Evolutionary conservation across 345 rosid species (phyloP), one percentile per base, ranked within the genome.

Genomic region (Geranium brycei): DNA sequence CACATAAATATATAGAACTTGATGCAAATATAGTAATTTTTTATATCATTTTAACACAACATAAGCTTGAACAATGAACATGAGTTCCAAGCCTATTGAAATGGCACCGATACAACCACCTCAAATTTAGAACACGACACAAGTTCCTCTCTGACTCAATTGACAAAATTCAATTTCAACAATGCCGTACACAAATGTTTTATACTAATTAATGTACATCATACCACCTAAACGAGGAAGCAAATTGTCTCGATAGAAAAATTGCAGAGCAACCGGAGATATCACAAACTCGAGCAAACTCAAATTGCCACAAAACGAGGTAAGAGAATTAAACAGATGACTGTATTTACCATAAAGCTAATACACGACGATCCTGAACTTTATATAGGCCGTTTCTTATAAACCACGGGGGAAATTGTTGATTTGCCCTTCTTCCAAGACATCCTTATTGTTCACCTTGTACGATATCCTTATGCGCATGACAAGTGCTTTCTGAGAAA

Each of bases 391-490:
- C 47, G 11, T 5, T 61, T 67, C 72, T 93, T 84, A 90, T 75
- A 93, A 83, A 16, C 69, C 85, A 6, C 74, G 88, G 64, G 99
- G 99, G 81, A 93, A 90, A 72, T 82, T 83, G 81, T 60, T 90
- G 78, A 93, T 76, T 73, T 93, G 97, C 59, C 95, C 99, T 85
- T 85, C 92, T 81, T 93, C 99, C 76, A 93, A 69, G 58, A 77
- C 76, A 77, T 86, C 96, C 76, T 86, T 86, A 69, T 74, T 76
- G 64, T 90, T 81, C 73, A 78, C 53, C 79, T 90, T 90, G 85
- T 93, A 93, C 30, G 91, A 83, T 71, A 90, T 86, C 88, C 92
- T 85, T 71, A 82, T 73, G 19, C 97, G 90, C 97, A 93, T 90
- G 71, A 93, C 85, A 58, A 90, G 88, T 55, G 92, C 73, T 88